These are phyloP conservation scores for Erythrobasidium hasegawianum DNA, from an alignment of 1,284 basidiomycete species.

Conservation along the genomic window DNA sequence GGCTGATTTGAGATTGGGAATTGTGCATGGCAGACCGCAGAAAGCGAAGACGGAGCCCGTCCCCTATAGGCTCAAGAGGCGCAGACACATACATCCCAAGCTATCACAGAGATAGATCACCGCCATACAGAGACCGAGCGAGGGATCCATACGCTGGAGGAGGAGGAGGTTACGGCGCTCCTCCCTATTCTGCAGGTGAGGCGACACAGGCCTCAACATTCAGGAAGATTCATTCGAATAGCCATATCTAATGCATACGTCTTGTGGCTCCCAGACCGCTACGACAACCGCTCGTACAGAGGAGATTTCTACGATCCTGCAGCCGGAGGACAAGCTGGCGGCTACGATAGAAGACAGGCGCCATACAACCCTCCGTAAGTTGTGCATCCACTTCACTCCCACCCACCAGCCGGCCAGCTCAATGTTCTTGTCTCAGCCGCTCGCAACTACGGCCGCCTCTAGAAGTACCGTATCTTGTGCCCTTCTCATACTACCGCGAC, in stretches of 20 bases:
- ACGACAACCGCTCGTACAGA: constrained; percentile 1
- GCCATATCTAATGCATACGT: too few relatives aligned
- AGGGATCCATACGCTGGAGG: constrained; percentile 2
- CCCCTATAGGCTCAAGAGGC: constrained; percentile 13
- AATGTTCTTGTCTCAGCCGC: constrained; percentile 22
- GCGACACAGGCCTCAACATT: too few relatives aligned
- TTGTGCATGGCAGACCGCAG: constrained; percentile 17
- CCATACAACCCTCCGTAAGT: constrained; percentile 17
- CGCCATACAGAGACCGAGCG: constrained; percentile 24
- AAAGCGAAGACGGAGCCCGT: constrained; percentile 31
- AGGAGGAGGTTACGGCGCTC: constrained; percentile 14
- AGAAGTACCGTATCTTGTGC: constrained; percentile 41
- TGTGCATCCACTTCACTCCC: too few relatives aligned
- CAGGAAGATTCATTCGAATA: too few relatives aligned
- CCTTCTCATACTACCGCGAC: constrained; percentile 44
- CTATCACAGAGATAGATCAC: constrained; percentile 27
- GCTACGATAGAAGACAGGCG: constrained; percentile 20
- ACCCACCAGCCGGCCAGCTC: not conserved
- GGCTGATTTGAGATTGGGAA: not conserved
- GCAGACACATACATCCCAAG: constrained; percentile 28
- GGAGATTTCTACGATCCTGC: constrained; percentile 12
- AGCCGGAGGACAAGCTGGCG: not conserved
- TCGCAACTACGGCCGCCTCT: constrained; percentile 40
- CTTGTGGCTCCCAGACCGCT: constrained; percentile 20
- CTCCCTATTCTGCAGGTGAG: too few relatives aligned